Evolutionary conservation across 345 rosid genomes (phyloP), one percentile per base, ranked within the genome.

Genomic region (Xanthoceras sorbifolium): DNA sequence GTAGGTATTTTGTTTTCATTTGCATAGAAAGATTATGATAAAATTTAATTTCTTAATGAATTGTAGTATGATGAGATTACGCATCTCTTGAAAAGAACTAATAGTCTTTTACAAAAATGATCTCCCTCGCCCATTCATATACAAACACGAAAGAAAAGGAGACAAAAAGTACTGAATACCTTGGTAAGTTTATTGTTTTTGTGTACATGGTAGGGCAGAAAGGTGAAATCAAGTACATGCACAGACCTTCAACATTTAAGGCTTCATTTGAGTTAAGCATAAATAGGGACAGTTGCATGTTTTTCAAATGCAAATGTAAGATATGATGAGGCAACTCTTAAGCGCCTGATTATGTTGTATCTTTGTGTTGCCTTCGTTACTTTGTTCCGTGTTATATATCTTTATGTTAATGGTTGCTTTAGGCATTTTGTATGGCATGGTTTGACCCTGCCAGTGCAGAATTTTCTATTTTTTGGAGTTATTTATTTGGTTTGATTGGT

Each of bases 271-370:
- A 5, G 38, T 64, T 15, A 3, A 28, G 14, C 4, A 1, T 14
- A 25, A 36, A 57, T 62, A 14, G n/a, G 40, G 38, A 32, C 9
- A 31, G 22, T 32, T 64, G 0, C 38, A 28, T 63, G 4, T 15
- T 10, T 26, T 63, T 26, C 20, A 63, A 32, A 26, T 26, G 38
- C 2, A 28, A 28, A 31, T 55, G 67, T 63, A 63, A 26, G 67
- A 63, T 17, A 63, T 26, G n/a, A 63, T 63, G 67, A 63, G n/a
- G 67, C 61, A 55, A 18, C 67, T 26, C 22, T 63, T 29, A 22
- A 23, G 31, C 55, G 8, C 61, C 20, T 54, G 59, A 54, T 54
- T 1, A 54, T 54, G 61, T 55, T 18, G 61, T 55, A 4, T 55
- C n/a, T 5, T 22, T 8, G 26, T 11, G 34, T 62, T 26, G 31